These are phyloP conservation scores for Globisporangium viniferum DNA, from an alignment of 352 stramenopile genomes.

Conservation along the genomic window DNA sequence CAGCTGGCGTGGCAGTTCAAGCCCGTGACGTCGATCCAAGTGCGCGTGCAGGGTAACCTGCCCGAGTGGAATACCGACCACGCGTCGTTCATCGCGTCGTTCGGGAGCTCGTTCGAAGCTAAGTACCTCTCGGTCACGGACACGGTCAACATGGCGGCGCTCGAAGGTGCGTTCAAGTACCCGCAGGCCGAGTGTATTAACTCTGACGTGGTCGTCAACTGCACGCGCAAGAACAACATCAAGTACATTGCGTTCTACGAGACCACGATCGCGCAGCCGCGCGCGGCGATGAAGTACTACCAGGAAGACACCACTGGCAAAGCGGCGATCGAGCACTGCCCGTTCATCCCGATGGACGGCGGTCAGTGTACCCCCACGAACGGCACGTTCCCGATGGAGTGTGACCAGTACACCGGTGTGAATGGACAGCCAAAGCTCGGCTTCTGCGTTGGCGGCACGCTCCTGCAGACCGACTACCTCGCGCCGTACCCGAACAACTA, in stretches of 20 bases:
- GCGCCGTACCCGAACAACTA: slow-evolving; percentile 76
- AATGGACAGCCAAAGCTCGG: slow-evolving; percentile 42
- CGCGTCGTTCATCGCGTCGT: slow-evolving; percentile 33
- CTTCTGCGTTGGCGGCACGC: slow-evolving; percentile 40
- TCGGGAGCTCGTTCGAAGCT: slow-evolving; percentile 35
- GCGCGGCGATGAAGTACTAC: slow-evolving; percentile 41
- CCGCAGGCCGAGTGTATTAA: slow-evolving; percentile 66
- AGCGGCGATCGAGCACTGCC: slow-evolving; percentile 39
- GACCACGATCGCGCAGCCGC: slow-evolving; percentile 47
- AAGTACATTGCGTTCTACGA: slow-evolving; percentile 65
- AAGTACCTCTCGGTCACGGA: slow-evolving; percentile 42
- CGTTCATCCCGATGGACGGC: slow-evolving; percentile 56
- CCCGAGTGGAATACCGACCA: slow-evolving; percentile 36
- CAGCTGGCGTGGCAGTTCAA: slow-evolving; percentile 18
- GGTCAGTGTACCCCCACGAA: slow-evolving; percentile 46
- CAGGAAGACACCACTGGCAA: slow-evolving; percentile 21
- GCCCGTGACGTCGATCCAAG: slow-evolving; percentile 45
- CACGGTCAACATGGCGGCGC: slow-evolving; percentile 48
- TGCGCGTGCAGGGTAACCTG: slow-evolving; percentile 47
- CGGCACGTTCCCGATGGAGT: slow-evolving; percentile 31
- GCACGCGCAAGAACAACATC: slow-evolving; percentile 56
- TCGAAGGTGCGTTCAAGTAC: slow-evolving; percentile 63
- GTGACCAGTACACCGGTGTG: slow-evolving; percentile 52
- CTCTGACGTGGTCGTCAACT: slow-evolving; percentile 29
- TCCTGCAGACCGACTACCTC: slow-evolving; percentile 39